These are phyloP conservation scores for Cutaneotrichosporon daszewskae DNA, from an alignment of 1,284 basidiomycete species.

Conservation along the genomic window DNA sequence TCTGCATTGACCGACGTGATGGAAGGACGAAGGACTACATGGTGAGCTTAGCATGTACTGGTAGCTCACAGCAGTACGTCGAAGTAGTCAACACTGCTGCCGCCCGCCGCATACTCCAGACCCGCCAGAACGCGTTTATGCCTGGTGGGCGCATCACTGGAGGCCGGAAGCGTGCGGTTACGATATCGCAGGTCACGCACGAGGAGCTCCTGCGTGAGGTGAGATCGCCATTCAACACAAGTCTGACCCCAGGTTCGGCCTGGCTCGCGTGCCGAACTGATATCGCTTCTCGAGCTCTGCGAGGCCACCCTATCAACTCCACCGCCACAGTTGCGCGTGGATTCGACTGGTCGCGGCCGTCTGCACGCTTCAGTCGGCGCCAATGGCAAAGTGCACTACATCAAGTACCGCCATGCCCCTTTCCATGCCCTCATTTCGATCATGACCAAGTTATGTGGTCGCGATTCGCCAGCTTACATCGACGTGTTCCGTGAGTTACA, in stretches of 20 bases:
- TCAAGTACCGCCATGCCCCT: constrained; percentile 44
- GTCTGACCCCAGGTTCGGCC: constrained; percentile 36
- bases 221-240: background rate
- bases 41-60: constrained; percentile 20
- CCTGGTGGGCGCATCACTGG: constrained; percentile 30
- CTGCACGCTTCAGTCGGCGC: constrained; percentile 17
- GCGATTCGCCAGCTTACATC: constrained; percentile 38
- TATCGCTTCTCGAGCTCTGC: constrained; percentile 39
- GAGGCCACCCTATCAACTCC: constrained; percentile 30
- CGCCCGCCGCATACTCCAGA: constrained; percentile 35
- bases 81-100: constrained; percentile 38
- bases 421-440: constrained; percentile 41
- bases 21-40: constrained; percentile 47
- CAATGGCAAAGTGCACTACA: constrained; percentile 30
- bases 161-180: constrained; percentile 40
- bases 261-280: constrained; percentile 28
- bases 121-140: constrained; percentile 41
- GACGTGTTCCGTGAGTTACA: constrained; percentile 36
- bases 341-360: constrained; percentile 9
- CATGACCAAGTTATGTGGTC: constrained; percentile 33
- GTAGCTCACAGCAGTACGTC: constrained; percentile 34
- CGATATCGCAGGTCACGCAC: constrained; percentile 38
- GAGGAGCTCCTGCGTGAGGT: constrained; percentile 40
- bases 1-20: constrained; percentile 41
- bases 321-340: constrained; percentile 8